Evolutionary conservation across 352 stramenopile genomes (phyloP).

Genomic region (Globisporangium rhizosaccharum): DNA sequence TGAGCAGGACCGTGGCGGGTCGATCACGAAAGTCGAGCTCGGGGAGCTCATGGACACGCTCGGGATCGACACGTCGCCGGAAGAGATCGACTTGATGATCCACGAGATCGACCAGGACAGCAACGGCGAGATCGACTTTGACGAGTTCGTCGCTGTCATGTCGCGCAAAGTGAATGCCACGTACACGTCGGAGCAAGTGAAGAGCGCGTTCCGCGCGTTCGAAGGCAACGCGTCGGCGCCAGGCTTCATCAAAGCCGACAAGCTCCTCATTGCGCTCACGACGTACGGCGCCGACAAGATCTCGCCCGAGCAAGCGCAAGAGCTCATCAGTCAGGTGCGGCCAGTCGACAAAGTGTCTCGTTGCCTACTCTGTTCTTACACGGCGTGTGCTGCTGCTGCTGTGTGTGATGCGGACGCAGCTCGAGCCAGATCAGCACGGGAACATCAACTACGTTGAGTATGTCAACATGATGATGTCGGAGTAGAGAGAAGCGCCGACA

Average conservation of each 20-base stretch:
- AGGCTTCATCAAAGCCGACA: constrained; percentile 82
- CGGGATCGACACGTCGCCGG: constrained; percentile 88
- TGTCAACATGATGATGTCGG: constrained; percentile 94
- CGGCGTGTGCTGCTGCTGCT: neutral
- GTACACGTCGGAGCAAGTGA: constrained; percentile 92
- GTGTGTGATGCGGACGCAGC: constrained; percentile 27
- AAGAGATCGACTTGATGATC: constrained; percentile 95
- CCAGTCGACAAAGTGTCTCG: neutral
- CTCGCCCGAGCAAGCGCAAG: constrained; percentile 85
- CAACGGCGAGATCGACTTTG: constrained; percentile 93
- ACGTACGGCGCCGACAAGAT: constrained; percentile 90
- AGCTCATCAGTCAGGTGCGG: constrained; percentile 85
- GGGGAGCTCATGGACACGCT: constrained; percentile 92
- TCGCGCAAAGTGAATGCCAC: constrained; percentile 92
- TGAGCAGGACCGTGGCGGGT: constrained; percentile 84
- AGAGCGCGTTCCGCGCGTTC: constrained; percentile 84
- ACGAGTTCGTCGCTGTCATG: constrained; percentile 95
- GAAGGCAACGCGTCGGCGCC: constrained; percentile 57
- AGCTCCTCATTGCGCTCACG: constrained; percentile 80
- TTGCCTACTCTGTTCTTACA: neutral
- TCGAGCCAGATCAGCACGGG: constrained; percentile 89
- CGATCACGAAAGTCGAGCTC: constrained; percentile 93
- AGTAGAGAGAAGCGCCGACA: constrained; percentile 25
- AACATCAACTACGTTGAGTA: constrained; percentile 94
- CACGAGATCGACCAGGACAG: constrained; percentile 94